Evolutionary conservation across 352 stramenopile genomes (phyloP).

Genomic region (Phytophthora cactorum): DNA sequence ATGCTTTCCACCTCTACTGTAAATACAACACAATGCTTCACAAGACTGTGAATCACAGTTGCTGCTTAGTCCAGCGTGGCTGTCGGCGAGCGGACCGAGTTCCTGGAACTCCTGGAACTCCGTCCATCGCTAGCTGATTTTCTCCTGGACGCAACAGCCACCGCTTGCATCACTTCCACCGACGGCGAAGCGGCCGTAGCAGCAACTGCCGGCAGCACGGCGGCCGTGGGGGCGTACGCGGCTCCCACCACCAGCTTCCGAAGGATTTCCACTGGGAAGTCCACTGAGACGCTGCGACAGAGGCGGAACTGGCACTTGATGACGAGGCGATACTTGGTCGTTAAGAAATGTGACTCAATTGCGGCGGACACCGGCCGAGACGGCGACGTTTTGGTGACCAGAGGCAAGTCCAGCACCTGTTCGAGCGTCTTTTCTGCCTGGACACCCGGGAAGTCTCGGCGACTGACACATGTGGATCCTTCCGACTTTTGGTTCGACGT

Average conservation of each 20-base stretch:
- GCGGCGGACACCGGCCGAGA: constrained; percentile 26
- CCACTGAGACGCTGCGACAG: constrained; percentile 36
- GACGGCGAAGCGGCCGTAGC: constrained; percentile 15
- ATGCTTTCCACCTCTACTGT: constrained; percentile 5
- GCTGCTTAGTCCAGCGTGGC: constrained; percentile 12
- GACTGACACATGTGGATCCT: constrained; percentile 32
- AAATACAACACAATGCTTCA: constrained; percentile 13
- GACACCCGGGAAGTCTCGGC: constrained; percentile 39
- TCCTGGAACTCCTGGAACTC: constrained; percentile 26
- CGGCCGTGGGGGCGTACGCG: constrained; percentile 15
- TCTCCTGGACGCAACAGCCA: constrained; percentile 26
- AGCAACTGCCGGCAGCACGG: constrained; percentile 26
- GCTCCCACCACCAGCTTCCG: constrained; percentile 21
- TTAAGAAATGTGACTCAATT: constrained; percentile 36
- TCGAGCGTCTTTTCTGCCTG: constrained; percentile 30
- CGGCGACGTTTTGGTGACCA: constrained; percentile 28
- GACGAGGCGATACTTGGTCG: constrained; percentile 40
- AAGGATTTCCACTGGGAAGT: constrained; percentile 40
- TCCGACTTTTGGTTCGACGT: constrained; percentile 22
- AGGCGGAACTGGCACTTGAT: constrained; percentile 46
- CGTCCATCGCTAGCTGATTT: constrained; percentile 29
- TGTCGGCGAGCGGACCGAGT: constrained; percentile 25
- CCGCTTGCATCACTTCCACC: constrained; percentile 20
- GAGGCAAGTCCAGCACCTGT: constrained; percentile 36
- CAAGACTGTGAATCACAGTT: not conserved